Base-by-base conservation (phyloP, 768 basidiomycete genomes). In the Russula ochroleuca region DNA sequence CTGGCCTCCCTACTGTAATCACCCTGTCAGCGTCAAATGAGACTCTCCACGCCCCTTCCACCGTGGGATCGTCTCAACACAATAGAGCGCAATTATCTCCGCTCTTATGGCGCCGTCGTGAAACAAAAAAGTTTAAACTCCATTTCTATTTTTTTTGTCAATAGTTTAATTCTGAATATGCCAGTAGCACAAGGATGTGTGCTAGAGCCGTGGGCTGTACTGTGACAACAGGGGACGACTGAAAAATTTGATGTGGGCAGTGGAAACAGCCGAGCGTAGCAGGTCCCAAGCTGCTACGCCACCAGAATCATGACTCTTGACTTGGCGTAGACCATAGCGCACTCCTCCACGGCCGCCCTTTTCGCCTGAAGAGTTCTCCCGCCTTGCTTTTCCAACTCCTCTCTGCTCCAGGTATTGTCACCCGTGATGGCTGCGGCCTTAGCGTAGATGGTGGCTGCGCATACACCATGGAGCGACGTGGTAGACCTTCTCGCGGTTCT, bases 381-480 rank as follows among this genome's bases (percentile, higher is more conserved):
- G 64, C 64, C 21, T 45, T 65, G 49, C 59, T 65, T 51, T 40
- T 65, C 64, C 64, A 65, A 11, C 59, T 37, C 13, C 25, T 23
- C 37, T 52, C 57, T 5, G 51, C 54, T 35, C 56, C 59, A 15
- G 64, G 48, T 55, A 61, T 65, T 50, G 64, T 61, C 41, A 45
- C 23, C 9, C 56, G 47, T 23, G 64, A 61, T 15, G 64, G 9
- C 33, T 61, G 59, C 4, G 64, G 33, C 6, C 49, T 41, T 11
- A 61, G 54, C 48, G 59, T 47, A 28, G 54, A 23, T 28, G 64
- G 59, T 2, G 59, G 59, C 5, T 64, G 63, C 25, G 48, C 64
- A 28, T 51, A 61, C 25, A 54, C 64, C 33, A 37, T 57, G 6
- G 57, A 19, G 3, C 49, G 33, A 35, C 47, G 52, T 37, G 53